Percentiles rank a stretch among this genome's conserved stretches.
These are phyloP conservation scores for Trifolium dubium DNA, from an alignment of 306 rosid species.

Conservation along the genomic window DNA sequence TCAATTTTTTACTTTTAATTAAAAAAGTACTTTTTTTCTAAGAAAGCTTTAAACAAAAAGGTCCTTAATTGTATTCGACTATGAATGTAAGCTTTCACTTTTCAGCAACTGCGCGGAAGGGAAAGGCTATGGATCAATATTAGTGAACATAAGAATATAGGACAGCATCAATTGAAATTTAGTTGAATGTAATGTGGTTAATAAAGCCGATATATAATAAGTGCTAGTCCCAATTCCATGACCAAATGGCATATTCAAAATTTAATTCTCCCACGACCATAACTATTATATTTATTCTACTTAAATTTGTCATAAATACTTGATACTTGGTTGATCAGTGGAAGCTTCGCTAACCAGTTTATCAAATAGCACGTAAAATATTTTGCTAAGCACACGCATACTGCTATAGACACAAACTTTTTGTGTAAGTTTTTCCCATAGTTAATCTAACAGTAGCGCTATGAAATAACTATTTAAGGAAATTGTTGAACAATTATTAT, in stretches of 20 bases:
- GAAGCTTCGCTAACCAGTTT: conserved; percentile 24
- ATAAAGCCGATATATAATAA: neutral
- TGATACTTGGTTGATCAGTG: neutral
- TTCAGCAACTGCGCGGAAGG: neutral
- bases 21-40: neutral
- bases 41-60: neutral
- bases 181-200: neutral
- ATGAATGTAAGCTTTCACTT: neutral
- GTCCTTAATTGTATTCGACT: neutral
- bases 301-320: conserved; percentile 9
- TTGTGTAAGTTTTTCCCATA: neutral
- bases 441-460: conserved; percentile 17
- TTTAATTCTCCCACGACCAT: conserved; percentile 12
- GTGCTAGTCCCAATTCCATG: neutral
- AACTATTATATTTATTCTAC: neutral
- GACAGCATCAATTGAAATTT: neutral
- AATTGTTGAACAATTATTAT: neutral
- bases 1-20: neutral
- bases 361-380: neutral
- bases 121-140: neutral
- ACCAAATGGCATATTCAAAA: conserved; percentile 22
- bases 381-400: neutral
- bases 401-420: neutral
- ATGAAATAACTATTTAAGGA: neutral
- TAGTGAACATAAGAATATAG: neutral